Base-by-base conservation (phyloP, 2,329 filamentous ascomycete species). In the Neofusicoccum cordaticola region DNA sequence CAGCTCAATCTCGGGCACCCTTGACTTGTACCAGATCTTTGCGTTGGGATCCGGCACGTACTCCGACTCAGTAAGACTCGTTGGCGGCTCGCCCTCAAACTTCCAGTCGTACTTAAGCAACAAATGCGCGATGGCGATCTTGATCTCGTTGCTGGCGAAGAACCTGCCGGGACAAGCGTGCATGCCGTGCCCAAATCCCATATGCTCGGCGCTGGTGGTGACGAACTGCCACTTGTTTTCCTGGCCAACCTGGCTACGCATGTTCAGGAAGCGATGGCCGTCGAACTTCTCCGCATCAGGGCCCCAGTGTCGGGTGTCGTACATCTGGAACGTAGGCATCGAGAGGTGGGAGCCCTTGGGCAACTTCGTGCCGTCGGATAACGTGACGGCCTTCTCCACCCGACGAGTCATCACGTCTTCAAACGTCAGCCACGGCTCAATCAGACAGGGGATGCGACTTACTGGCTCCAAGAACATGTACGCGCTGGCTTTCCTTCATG, bases 401-500 rank as follows among this genome's bases (percentile, higher is more conserved):
- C 50, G 50, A 4, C 50, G 50, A 4, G n/a, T 37, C 50, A 53
- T 53, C 1, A 15, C 19, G 11, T 39, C 50, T 53, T 3, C 50
- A 3, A 22, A 3, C 2, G 4, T 41, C 11, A 53, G 50, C 4
- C 19, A 2, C 17, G 7, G 9, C 1, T 22, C 2, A 4, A 2
- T 3, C 31, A 11, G 2, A 22, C 5, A 22, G n/a, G 7, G 19
- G 5, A 2, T 13, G 41, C 1, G 2, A 47, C 42, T 47, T 37
- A 60, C 56, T 45, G 4, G 31, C 13, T 0, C 4, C n/a, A 6
- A 47, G 41, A n/a, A 60, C 42, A 12, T 60, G 51, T 35, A 60
- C 15, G 0, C 75, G 65, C 64, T 75, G 73, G 4, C 68, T 69
- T 63, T 77, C 75, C 65, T 75, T 75, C 64, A 76, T 68, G 60